phyloP scores from a whole-genome alignment of 768 basidiomycete species.

The Termitomyces sp. region DNA sequence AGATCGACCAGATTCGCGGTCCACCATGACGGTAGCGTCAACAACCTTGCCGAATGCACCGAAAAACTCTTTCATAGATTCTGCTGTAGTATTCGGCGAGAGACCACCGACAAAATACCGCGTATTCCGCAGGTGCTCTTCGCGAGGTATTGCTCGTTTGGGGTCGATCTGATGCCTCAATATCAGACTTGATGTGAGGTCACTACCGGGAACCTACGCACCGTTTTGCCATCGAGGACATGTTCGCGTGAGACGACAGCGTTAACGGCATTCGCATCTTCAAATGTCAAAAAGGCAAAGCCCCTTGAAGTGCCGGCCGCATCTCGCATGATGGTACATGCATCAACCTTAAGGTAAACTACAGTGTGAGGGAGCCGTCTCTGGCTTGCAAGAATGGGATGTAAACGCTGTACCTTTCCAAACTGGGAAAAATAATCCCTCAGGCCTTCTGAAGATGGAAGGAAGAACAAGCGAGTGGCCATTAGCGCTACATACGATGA shows the following conservation, averaged over 20 bases:
- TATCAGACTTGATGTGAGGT: neutral
- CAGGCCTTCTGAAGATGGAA: constrained; percentile 41
- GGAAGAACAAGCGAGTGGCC: constrained; percentile 19
- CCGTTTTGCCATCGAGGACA: constrained; percentile 72
- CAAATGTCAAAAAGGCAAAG: constrained; percentile 83
- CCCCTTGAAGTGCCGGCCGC: constrained; percentile 69
- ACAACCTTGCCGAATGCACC: constrained; percentile 70
- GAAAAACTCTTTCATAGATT: constrained; percentile 68
- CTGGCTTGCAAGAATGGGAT: neutral
- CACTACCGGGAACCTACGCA: constrained; percentile 21
- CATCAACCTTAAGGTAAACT: constrained; percentile 49
- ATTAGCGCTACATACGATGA: constrained; percentile 31
- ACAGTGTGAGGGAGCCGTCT: constrained; percentile 10
- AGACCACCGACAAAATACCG: constrained; percentile 83
- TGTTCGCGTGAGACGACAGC: constrained; percentile 65
- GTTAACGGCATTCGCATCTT: constrained; percentile 56
- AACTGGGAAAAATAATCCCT: constrained; percentile 75
- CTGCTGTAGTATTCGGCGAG: constrained; percentile 59
- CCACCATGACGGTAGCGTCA: constrained; percentile 83
- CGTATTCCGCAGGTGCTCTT: constrained; percentile 70
- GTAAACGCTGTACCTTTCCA: constrained; percentile 48
- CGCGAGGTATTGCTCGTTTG: constrained; percentile 80
- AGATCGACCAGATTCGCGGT: constrained; percentile 65
- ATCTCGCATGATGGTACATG: constrained; percentile 85
- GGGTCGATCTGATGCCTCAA: constrained; percentile 63